Evolutionary conservation across 257 asterid genomes (phyloP).

Genomic region (Agastache rugosa): DNA sequence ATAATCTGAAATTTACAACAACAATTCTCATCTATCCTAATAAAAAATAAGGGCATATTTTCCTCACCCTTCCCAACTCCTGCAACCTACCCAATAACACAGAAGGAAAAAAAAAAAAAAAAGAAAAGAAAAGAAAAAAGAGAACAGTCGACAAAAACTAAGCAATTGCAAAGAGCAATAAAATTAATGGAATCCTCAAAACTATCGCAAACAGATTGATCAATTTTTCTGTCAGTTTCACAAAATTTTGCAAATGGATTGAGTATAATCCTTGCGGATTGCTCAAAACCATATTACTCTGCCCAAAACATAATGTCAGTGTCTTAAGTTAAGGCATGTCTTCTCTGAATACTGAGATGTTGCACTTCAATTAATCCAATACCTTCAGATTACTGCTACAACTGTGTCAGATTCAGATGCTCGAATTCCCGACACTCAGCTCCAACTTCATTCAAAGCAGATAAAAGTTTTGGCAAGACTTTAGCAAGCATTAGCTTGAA

Average conservation of each 20-base stretch:
- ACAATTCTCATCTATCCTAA: constrained; percentile 25
- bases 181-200: not conserved
- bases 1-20: constrained; percentile 32
- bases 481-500: constrained; percentile 93
- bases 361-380: constrained; percentile 16
- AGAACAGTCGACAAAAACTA: not conserved
- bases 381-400: constrained; percentile 42
- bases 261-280: constrained; percentile 33
- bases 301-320: constrained; percentile 7
- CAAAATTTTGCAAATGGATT: constrained; percentile 34
- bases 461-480: constrained; percentile 73
- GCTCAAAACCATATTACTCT: constrained; percentile 25
- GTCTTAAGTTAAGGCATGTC: constrained; percentile 4
- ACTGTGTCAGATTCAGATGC: constrained; percentile 56
- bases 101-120: no score
- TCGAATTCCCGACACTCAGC: constrained; percentile 74
- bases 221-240: constrained; percentile 27
- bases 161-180: not conserved
- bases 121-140: not conserved
- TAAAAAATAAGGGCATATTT: not conserved
- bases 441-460: constrained; percentile 68
- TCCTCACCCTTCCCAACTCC: not conserved
- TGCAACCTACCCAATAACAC: not conserved
- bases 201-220: constrained; percentile 17
- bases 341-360: constrained; percentile 14